Conservation (phyloP, 2,329 filamentous ascomycete genomes). For the Mollisiaceae sp. region DNA sequence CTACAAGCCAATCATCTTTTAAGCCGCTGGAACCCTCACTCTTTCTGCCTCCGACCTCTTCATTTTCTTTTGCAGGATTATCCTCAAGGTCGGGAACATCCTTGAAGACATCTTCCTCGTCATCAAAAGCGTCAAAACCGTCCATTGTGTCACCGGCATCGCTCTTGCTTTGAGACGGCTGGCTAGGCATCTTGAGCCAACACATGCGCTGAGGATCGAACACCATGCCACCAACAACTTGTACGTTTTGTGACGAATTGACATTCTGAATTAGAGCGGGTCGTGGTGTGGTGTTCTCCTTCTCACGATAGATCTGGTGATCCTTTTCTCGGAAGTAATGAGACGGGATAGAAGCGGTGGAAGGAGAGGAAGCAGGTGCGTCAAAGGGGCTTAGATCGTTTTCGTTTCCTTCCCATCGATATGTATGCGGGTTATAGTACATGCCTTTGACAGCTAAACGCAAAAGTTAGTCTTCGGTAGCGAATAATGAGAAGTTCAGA, state of each 20-base stretch:
- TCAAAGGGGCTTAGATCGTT: conserved; percentile 83
- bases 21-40: conserved; percentile 54
- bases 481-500: conserved; percentile 29
- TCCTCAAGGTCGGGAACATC: conserved; percentile 94
- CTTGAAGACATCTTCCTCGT: conserved; percentile 93
- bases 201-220: conserved; percentile 98
- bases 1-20: conserved; percentile 82
- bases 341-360: conserved; percentile 52
- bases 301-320: conserved; percentile 54
- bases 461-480: conserved; percentile 39
- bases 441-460: conserved; percentile 84
- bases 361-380: conserved; percentile 59
- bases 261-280: conserved; percentile 92
- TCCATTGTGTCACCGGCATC: conserved; percentile 64
- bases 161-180: conserved; percentile 48
- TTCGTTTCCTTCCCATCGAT: conserved; percentile 96
- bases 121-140: conserved; percentile 73
- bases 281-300: conserved; percentile 63
- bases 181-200: conserved; percentile 81
- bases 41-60: conserved; percentile 56
- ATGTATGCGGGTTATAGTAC: conserved; percentile 89
- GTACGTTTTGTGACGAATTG: conserved; percentile 80
- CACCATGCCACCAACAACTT: conserved; percentile 97
- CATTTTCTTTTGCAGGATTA: conserved; percentile 39
- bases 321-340: conserved; percentile 58